Conservation (phyloP, 1,284 basidiomycete genomes). For the Apiotrichum sp. region DNA sequence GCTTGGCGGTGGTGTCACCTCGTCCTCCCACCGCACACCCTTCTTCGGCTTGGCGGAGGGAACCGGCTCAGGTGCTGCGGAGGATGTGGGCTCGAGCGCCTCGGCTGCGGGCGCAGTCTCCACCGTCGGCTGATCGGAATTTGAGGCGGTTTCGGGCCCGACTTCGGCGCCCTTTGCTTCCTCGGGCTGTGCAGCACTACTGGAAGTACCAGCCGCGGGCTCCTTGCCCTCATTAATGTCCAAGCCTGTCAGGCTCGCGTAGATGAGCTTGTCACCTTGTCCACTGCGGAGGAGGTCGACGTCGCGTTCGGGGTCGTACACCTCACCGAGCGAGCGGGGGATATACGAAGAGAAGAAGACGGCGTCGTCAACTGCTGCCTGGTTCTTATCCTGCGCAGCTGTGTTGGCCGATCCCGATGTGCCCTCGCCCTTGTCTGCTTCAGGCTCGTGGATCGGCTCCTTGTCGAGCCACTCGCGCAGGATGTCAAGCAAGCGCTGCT, state of each 20-base stretch:
- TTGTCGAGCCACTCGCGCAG: constrained; percentile 54
- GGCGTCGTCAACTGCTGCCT: constrained; percentile 62
- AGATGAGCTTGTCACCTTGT: constrained; percentile 68
- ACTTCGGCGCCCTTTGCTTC: no score
- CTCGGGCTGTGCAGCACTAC: no score
- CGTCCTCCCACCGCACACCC: constrained; percentile 17
- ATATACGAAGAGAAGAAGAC: constrained; percentile 87
- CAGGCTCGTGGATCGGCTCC: constrained; percentile 24
- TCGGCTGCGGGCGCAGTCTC: background rate
- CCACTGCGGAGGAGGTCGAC: constrained; percentile 66
- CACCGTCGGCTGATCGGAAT: no score
- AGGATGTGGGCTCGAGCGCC: no score
- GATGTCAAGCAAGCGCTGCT: constrained; percentile 38
- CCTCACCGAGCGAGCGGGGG: constrained; percentile 82
- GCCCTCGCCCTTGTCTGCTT: constrained; percentile 5
- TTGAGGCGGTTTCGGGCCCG: no score
- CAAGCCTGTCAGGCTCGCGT: constrained; percentile 74
- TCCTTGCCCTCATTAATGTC: constrained; percentile 44
- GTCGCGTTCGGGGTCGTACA: constrained; percentile 87
- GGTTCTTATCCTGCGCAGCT: background rate
- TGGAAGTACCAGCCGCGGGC: constrained; percentile 2
- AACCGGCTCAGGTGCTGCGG: background rate
- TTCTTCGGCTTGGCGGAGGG: constrained; percentile 1
- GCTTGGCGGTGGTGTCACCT: constrained; percentile 9
- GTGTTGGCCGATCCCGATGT: background rate